Evolutionary conservation across 75 land plant species (phyloP).

Genomic region (Isoetes taiwanensis): DNA sequence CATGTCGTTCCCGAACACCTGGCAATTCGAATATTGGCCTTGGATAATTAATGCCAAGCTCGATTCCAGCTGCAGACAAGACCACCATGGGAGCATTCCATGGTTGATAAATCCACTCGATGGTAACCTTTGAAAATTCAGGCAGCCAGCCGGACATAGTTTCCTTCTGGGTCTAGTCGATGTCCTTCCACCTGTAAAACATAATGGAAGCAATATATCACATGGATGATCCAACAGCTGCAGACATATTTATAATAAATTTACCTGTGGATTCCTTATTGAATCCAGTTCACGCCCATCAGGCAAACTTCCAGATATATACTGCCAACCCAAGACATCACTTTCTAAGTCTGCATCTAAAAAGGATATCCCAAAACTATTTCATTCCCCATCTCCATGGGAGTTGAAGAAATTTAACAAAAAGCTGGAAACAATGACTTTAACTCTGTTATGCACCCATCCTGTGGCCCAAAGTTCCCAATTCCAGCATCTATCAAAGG

Average conservation of each 20-base stretch:
- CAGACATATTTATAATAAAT: no score
- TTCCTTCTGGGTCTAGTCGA: neutral
- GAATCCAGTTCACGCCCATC: slow-evolving; percentile 3
- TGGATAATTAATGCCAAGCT: slow-evolving; percentile 1
- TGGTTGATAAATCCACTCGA: neutral
- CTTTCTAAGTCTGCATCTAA: neutral
- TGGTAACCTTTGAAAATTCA: neutral
- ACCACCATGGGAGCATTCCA: neutral
- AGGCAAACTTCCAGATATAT: slow-evolving; percentile 5
- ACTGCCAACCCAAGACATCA: slow-evolving; percentile 1
- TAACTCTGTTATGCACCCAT: neutral
- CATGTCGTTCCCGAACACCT: no score
- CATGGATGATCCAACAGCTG: no score
- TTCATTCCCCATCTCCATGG: slow-evolving; percentile 8
- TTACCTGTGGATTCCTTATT: neutral
- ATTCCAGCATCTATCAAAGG: slow-evolving; percentile 4
- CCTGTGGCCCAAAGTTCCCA: slow-evolving; percentile 2
- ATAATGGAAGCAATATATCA: no score
- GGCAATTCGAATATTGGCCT: neutral
- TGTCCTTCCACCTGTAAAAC: slow-evolving; percentile 3
- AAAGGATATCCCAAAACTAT: neutral
- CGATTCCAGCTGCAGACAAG: neutral
- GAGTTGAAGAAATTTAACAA: neutral
- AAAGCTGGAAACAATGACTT: neutral
- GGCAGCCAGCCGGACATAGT: slow-evolving; percentile 2